Percentiles rank a stretch among this genome's conserved stretches.
phyloP scores from a whole-genome alignment of 2,329 filamentous ascomycete species.

The Alternaria rosae region DNA sequence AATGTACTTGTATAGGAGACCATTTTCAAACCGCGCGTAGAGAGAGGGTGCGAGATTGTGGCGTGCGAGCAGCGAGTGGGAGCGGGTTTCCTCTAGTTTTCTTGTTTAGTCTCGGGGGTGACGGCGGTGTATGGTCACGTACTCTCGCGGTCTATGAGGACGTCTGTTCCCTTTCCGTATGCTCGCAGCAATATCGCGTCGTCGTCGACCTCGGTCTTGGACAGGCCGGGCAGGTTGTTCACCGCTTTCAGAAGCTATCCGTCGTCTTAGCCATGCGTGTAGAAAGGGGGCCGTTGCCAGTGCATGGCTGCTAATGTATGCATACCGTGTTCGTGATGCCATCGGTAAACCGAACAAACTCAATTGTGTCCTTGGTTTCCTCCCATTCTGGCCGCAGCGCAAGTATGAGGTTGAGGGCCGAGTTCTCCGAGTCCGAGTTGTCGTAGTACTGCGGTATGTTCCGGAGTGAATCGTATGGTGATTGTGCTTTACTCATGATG shows the following conservation, averaged over 20 bases:
- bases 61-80: constrained; percentile 85
- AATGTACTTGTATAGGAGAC: constrained; percentile 93
- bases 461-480: constrained; percentile 46
- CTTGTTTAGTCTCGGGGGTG: constrained; percentile 14
- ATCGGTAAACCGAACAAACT: constrained; percentile 92
- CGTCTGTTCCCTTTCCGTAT: constrained; percentile 91
- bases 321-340: constrained; percentile 93
- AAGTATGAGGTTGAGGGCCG: constrained; percentile 80
- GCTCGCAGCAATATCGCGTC: constrained; percentile 89
- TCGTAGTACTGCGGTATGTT: constrained; percentile 81
- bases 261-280: constrained; percentile 15
- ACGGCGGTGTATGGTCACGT: constrained; percentile 50
- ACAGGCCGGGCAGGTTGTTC: constrained; percentile 72
- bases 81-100: constrained; percentile 64
- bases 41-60: constrained; percentile 84
- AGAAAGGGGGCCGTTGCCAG: neutral
- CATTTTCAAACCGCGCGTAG: constrained; percentile 92
- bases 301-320: constrained; percentile 23
- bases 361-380: constrained; percentile 73
- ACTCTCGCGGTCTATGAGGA: constrained; percentile 95
- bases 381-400: constrained; percentile 86
- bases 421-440: constrained; percentile 76
- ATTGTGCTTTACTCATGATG: constrained; percentile 37
- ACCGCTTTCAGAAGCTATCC: constrained; percentile 72
- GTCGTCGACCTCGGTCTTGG: constrained; percentile 78